phyloP scores from a whole-genome alignment of 768 basidiomycete species.

The Suillus brevipes region DNA sequence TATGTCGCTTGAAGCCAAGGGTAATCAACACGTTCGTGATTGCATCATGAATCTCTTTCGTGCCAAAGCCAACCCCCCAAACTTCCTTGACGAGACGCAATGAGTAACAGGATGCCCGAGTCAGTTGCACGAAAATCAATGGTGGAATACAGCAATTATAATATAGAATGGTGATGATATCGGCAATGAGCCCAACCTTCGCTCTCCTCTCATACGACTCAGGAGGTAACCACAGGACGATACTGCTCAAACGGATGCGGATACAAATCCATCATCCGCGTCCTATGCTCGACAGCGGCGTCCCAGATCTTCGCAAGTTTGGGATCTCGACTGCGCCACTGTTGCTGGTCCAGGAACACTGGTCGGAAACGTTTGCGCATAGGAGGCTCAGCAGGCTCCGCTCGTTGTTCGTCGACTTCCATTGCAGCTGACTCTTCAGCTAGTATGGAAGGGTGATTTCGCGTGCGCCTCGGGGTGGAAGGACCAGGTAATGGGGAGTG shows the following conservation, averaged over 20 bases:
- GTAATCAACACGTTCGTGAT: constrained; percentile 41
- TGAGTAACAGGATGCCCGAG: constrained; percentile 35
- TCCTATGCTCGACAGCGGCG: not conserved
- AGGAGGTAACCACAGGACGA: not conserved
- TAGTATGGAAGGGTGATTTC: constrained; percentile 13
- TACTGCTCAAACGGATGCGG: constrained; percentile 17
- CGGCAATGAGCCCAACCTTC: not conserved
- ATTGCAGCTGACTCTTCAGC: constrained; percentile 9
- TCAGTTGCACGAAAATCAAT: too few relatives aligned
- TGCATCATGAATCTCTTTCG: constrained; percentile 31
- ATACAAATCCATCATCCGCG: constrained; percentile 17
- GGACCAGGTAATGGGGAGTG: constrained; percentile 19
- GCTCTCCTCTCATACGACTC: not conserved
- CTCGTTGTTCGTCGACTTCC: constrained; percentile 26
- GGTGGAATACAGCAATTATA: too few relatives aligned
- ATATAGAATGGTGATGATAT: not conserved
- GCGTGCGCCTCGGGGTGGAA: constrained; percentile 27
- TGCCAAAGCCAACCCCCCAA: constrained; percentile 34
- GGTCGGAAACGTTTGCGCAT: constrained; percentile 46
- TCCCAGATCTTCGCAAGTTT: constrained; percentile 31
- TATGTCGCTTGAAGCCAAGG: constrained; percentile 47
- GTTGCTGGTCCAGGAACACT: constrained; percentile 41
- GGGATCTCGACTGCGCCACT: constrained; percentile 47
- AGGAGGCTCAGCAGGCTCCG: constrained; percentile 4
- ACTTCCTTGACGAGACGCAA: constrained; percentile 50